phyloP scores from a whole-genome alignment of 2,329 filamentous ascomycete species.

The Botrytis aclada region DNA sequence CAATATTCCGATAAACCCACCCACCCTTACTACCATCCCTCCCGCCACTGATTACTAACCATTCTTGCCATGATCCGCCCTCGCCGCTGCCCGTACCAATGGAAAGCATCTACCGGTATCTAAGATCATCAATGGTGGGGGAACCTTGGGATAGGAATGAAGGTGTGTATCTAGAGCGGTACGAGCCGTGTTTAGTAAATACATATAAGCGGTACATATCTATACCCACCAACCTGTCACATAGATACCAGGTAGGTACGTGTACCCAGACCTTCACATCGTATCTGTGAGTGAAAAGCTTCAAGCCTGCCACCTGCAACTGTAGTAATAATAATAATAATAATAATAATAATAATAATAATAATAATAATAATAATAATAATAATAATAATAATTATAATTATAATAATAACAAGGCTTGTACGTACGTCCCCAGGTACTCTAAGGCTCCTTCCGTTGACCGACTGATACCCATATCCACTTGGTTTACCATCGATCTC shows the following conservation, averaged over 20 bases:
- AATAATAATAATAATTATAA: too few relatives aligned
- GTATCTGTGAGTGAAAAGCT: background rate
- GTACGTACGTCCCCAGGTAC: background rate
- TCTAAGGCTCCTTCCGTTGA: background rate
- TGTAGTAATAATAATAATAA: too few relatives aligned
- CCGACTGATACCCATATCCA: background rate
- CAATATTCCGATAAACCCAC: background rate
- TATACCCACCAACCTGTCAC: too few relatives aligned
- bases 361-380: too few relatives aligned
- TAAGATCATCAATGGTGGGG: background rate
- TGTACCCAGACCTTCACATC: background rate
- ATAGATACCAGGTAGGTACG: too few relatives aligned
- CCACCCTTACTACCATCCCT: background rate
- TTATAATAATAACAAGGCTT: background rate
- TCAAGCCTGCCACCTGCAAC: background rate
- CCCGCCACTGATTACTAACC: background rate
- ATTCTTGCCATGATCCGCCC: background rate
- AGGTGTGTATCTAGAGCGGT: background rate
- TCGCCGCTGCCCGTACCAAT: background rate
- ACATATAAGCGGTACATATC: background rate
- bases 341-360: too few relatives aligned
- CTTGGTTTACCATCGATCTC: background rate
- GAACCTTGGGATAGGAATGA: background rate
- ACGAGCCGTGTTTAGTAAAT: background rate
- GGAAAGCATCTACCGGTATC: background rate